Evolutionary conservation across 1,284 basidiomycete species (phyloP), one percentile per base, ranked within the genome.

Genomic region (Cutaneotrichosporon dermatis): DNA sequence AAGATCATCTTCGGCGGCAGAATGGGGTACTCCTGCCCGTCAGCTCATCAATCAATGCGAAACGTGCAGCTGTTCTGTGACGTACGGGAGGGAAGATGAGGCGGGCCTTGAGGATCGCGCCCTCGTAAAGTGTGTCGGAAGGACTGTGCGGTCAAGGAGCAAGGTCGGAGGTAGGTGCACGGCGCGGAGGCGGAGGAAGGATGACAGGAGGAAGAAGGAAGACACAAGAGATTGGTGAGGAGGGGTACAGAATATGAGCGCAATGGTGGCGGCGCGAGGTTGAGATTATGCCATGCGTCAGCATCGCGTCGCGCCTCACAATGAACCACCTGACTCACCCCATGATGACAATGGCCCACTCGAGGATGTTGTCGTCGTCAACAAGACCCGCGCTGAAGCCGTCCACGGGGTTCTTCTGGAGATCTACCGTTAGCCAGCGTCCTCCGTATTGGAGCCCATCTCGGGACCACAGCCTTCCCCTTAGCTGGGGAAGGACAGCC

Each of bases 1-100:
- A 99, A 99, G 58, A 86, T 86, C 91, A 99, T 92, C 85, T 90
- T 95, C 42, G 95, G 95, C 15, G 95, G 95, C 42, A 88, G 81
- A 55, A 97, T 80, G 15, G 95, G 95, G 76, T 88, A 99, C 76
- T 96, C 92, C 71, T 76, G 61, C 0, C 2, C 2, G 48, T 65
- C 45, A 62, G 56, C 50, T 51, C 8, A 25, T 25, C 25, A 25
- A 25, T 25, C 25, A 25, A 8, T 10, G 46, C 9, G 33, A 11
- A n/a, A 8, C 1, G 34, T 25, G 25, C 25, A 25, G 25, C 25
- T 25, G 25, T 25, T 25, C 25, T 25, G 9, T 12, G 34, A 36
- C 46, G n/a, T 55, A 78, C 78, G 36, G 85, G 80, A 16, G 93
- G 93, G 79, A 97, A 97, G 6, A 86, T 83, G 64, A 97, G 80